Conservation (phyloP, 164 flowering plant genomes). For the Aristolochia contorta region DNA sequence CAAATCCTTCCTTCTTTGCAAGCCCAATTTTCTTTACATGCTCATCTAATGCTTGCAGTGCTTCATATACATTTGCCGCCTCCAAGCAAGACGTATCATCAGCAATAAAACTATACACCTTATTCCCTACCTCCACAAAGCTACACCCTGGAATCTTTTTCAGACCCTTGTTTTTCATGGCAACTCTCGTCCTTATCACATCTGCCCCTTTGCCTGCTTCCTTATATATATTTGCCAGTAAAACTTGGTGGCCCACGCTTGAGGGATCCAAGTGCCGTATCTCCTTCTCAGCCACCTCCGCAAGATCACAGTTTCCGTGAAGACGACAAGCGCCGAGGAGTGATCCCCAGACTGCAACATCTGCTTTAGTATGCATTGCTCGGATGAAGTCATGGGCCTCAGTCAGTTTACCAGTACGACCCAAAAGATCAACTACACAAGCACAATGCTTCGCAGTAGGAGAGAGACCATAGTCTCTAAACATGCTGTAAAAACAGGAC, state of each 20-base stretch:
- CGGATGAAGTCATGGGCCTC: constrained; percentile 18
- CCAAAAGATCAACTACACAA: constrained; percentile 24
- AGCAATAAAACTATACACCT: constrained; percentile 17
- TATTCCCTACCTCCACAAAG: constrained; percentile 19
- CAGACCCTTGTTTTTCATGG: constrained; percentile 17
- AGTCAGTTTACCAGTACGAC: constrained; percentile 18
- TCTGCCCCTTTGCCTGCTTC: constrained; percentile 24
- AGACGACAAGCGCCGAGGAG: constrained; percentile 21
- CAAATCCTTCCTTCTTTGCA: constrained; percentile 7
- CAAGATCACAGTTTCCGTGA: constrained; percentile 18
- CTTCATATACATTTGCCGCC: constrained; percentile 12
- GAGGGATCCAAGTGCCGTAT: constrained; percentile 12
- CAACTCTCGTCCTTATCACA: constrained; percentile 17
- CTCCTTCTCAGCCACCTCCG: constrained; percentile 16
- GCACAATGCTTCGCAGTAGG: constrained; percentile 18
- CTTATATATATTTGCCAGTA: constrained; percentile 20
- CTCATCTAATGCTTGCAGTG: constrained; percentile 13
- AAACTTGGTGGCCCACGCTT: constrained; percentile 18
- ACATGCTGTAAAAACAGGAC: constrained; percentile 14
- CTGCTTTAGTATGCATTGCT: constrained; percentile 16
- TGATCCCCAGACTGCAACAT: constrained; percentile 21
- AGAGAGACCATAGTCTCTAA: constrained; percentile 13
- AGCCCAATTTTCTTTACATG: constrained; percentile 7
- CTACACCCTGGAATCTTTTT: constrained; percentile 23
- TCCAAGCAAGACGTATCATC: constrained; percentile 15